Percentiles rank a stretch among this genome's conserved stretches.
phyloP scores from a whole-genome alignment of 2,329 filamentous ascomycete genomes.

The Aspergillus persii region DNA sequence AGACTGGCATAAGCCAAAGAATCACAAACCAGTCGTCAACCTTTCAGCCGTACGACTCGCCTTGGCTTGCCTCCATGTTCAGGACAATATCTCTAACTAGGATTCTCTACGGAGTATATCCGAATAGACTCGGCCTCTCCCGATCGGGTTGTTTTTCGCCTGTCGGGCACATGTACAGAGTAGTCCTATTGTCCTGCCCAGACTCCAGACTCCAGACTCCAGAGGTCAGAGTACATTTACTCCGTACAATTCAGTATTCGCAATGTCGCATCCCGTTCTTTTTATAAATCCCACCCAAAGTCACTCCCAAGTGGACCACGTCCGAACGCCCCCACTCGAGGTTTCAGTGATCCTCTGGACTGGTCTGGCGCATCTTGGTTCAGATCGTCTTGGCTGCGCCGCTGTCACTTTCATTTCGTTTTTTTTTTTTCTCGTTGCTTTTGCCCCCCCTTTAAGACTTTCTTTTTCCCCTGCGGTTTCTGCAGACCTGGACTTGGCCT shows the following conservation, averaged over 20 bases:
- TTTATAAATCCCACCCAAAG: neutral
- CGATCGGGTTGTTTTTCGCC: neutral
- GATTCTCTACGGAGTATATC: neutral
- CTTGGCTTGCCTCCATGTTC: neutral
- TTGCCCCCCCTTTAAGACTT: slow-evolving; percentile 1
- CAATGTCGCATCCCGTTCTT: neutral
- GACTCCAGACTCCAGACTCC: no score
- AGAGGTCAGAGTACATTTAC: no score
- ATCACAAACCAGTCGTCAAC: neutral
- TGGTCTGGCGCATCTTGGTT: slow-evolving; percentile 14
- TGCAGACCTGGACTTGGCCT: no score
- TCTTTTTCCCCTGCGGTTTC: neutral
- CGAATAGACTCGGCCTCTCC: neutral
- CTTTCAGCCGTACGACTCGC: neutral
- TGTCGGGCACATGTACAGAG: neutral
- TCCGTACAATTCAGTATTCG: no score
- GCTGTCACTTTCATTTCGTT: neutral
- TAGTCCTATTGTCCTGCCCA: no score
- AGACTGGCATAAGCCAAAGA: no score
- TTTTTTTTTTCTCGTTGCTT: neutral
- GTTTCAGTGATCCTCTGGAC: slow-evolving; percentile 12
- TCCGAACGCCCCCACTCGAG: slow-evolving; percentile 7
- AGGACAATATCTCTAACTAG: neutral
- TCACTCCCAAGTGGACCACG: slow-evolving; percentile 10
- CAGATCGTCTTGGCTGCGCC: slow-evolving; percentile 11